phyloP scores from a whole-genome alignment of 768 basidiomycete genomes.

The Pleurotus citrinopileatus region DNA sequence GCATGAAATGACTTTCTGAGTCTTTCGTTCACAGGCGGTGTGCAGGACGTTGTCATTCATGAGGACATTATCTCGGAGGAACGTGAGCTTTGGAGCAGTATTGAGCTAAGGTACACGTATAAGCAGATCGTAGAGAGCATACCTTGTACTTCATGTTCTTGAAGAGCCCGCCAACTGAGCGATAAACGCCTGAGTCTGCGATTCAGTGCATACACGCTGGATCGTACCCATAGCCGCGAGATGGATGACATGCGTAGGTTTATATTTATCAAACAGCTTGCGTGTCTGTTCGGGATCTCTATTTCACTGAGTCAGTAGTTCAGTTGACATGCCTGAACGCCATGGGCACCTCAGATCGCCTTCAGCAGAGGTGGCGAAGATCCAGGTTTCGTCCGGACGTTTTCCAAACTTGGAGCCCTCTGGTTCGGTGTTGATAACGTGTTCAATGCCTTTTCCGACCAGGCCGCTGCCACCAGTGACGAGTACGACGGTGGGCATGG shows the following conservation, averaged over 20 bases:
- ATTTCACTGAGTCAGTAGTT: slow-evolving; percentile 10
- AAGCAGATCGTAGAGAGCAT: slow-evolving; percentile 9
- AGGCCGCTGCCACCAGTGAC: slow-evolving; percentile 87
- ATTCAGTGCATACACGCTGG: not conserved
- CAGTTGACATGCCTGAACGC: not conserved
- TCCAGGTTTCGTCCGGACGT: slow-evolving; percentile 75
- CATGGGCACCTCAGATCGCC: slow-evolving; percentile 72
- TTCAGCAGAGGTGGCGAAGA: slow-evolving; percentile 77
- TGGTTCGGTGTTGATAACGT: slow-evolving; percentile 76
- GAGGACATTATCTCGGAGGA: slow-evolving; percentile 90
- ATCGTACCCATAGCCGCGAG: slow-evolving; percentile 86
- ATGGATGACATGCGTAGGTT: slow-evolving; percentile 96
- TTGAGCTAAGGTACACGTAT: not conserved
- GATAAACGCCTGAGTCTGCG: slow-evolving; percentile 9
- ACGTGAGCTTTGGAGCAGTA: slow-evolving; percentile 58
- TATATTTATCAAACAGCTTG: slow-evolving; percentile 83
- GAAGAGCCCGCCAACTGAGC: slow-evolving; percentile 87
- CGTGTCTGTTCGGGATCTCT: slow-evolving; percentile 72
- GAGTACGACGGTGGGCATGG: slow-evolving; percentile 48
- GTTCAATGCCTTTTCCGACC: slow-evolving; percentile 81
- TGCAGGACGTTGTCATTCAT: slow-evolving; percentile 96
- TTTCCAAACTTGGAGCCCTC: slow-evolving; percentile 79
- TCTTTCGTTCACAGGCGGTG: slow-evolving; percentile 60
- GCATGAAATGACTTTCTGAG: slow-evolving; percentile 86
- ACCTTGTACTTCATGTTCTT: slow-evolving; percentile 95